phyloP scores from a whole-genome alignment of 169 alveolate genomes.

The Cyclospora cayetanensis region DNA sequence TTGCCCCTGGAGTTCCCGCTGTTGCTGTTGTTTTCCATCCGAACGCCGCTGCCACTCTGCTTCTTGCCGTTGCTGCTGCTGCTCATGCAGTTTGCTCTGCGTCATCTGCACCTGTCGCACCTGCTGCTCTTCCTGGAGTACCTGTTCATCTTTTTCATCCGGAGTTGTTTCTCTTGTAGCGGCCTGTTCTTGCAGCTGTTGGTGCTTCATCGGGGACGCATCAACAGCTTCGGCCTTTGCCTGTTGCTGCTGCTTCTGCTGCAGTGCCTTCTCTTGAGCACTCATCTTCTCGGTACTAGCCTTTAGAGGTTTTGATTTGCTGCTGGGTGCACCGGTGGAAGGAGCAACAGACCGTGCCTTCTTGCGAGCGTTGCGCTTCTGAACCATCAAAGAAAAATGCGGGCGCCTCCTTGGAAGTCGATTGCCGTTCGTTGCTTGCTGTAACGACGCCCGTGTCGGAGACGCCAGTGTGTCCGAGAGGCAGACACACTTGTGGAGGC shows the following conservation, averaged over 20 bases:
- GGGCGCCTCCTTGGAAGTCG: no score
- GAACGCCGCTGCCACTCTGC: not conserved
- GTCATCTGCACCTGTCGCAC: not conserved
- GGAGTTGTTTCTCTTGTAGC: constrained; percentile 14
- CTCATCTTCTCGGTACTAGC: not conserved
- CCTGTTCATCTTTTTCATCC: not conserved
- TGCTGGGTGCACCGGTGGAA: no score
- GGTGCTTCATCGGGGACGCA: not conserved
- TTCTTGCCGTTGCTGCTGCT: constrained; percentile 3
- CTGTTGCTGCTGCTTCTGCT: not conserved
- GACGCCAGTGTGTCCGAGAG: no score
- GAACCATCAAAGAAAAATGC: no score
- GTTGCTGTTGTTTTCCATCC: not conserved
- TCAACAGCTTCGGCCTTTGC: not conserved
- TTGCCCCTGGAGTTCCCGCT: not conserved
- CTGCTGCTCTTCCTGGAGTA: not conserved
- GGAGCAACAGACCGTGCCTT: no score
- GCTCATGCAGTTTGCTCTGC: not conserved
- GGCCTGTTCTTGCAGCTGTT: not conserved
- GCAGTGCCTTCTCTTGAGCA: not conserved
- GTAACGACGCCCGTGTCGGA: no score
- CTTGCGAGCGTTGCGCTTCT: no score
- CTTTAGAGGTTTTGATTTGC: no score
- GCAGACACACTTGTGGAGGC: no score
- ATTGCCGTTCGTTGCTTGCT: no score